Conservation (phyloP, 169 alveolate species). For the Cryptosporidium baileyi region DNA sequence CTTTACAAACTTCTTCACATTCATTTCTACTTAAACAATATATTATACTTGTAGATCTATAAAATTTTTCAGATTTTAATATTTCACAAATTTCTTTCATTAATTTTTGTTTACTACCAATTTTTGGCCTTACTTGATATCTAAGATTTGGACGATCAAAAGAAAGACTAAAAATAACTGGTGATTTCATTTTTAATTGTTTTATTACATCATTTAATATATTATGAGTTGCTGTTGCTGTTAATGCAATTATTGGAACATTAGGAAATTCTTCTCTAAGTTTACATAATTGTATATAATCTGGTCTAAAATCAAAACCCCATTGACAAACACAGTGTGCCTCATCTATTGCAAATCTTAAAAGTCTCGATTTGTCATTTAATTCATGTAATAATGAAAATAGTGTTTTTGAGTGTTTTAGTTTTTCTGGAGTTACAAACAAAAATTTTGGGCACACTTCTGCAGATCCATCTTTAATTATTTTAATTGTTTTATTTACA, state of each 20-base stretch:
- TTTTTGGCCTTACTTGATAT: constrained; percentile 76
- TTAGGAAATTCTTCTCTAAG: constrained; percentile 87
- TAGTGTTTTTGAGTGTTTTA: constrained; percentile 82
- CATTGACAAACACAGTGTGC: constrained; percentile 99
- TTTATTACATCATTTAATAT: constrained; percentile 82
- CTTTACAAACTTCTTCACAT: constrained; percentile 91
- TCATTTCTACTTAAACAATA: constrained; percentile 93
- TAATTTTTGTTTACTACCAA: constrained; percentile 71
- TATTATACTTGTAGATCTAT: constrained; percentile 84
- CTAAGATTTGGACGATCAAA: constrained; percentile 89
- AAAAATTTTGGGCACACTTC: constrained; percentile 73
- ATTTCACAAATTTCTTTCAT: constrained; percentile 79
- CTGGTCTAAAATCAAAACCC: constrained; percentile 99
- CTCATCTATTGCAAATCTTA: constrained; percentile 97
- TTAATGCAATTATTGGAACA: constrained; percentile 94
- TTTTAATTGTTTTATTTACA: not conserved
- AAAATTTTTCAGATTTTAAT: constrained; percentile 41
- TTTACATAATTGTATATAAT: constrained; percentile 86
- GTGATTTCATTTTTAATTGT: constrained; percentile 81
- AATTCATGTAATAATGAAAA: constrained; percentile 78
- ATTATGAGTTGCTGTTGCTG: constrained; percentile 97
- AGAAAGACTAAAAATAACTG: constrained; percentile 81
- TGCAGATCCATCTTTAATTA: not conserved
- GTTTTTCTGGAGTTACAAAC: constrained; percentile 94
- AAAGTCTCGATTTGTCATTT: constrained; percentile 81